Evolutionary conservation across 345 rosid genomes (phyloP), one percentile per base, ranked within the genome.

Genomic region (Physaria fendleri): DNA sequence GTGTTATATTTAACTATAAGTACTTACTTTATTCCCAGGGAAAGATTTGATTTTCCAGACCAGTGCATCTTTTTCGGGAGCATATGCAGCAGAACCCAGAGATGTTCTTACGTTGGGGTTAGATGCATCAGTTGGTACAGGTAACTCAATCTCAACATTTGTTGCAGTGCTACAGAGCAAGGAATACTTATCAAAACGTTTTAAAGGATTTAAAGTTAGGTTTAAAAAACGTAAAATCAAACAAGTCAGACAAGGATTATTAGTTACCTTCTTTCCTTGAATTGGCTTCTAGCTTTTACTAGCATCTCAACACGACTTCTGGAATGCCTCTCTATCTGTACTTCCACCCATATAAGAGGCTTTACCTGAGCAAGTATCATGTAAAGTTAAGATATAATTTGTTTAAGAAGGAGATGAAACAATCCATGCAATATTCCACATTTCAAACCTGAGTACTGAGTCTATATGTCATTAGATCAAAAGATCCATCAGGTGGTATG

Each of bases 261-360:
- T n/a, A n/a, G n/a, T n/a, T n/a, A n/a, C 97, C 97, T 90, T 29
- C 97, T 87, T 73, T 90, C 97, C 82, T 87, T 90, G 79, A 79
- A 90, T 65, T 87, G 97, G 69, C 95, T 87, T 62, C 95, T 72
- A 56, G 95, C 97, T 69, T 90, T 90, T 49, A 90, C 90, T 77
- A 80, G 81, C 38, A 90, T 81, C 73, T 87, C 97, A 44, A 90
- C 72, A 49, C 97, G 90, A 67, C 95, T 87, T 87, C 87, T 87
- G 5, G 97, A 90, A 74, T 90, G 97, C 56, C 72, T 87, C 71
- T 90, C 97, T 56, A 90, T 83, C 68, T 84, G 90, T 56, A 88
- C 90, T 77, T 90, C 97, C 73, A 90, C 97, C 97, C 97, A 90
- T 47, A 90, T 78, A 12, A 90, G 83, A 58, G 97, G 95, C 72